A percentile compares a stretch with the other conserved stretches of the same genome.
Conservation (phyloP, 2,329 filamentous ascomycete genomes). For the Neofusicoccum umdonicola region DNA sequence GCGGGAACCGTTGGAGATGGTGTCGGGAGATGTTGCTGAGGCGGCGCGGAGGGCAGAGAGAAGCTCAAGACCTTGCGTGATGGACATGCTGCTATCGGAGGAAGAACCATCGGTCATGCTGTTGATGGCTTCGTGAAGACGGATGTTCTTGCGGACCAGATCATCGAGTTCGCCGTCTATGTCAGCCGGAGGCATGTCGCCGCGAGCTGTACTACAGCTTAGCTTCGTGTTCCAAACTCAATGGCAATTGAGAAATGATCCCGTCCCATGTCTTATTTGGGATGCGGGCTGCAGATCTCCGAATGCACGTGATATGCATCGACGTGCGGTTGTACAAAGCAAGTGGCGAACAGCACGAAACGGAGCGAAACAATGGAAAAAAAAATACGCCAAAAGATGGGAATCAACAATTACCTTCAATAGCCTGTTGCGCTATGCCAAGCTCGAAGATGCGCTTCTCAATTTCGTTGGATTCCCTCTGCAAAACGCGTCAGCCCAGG, state of each 20-base stretch:
- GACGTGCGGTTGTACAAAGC: neutral
- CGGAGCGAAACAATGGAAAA: neutral
- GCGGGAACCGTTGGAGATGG: slow-evolving; percentile 43
- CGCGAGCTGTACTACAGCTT: slow-evolving; percentile 28
- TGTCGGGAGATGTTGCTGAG: slow-evolving; percentile 14
- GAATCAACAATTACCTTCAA: slow-evolving; percentile 4
- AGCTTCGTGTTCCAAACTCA: neutral
- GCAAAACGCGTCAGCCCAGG: neutral
- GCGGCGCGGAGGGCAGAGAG: slow-evolving; percentile 45
- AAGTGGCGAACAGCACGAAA: neutral
- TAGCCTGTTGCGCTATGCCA: slow-evolving; percentile 10
- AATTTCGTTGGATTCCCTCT: slow-evolving; percentile 17
- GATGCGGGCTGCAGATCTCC: too few species aligned
- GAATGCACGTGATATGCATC: neutral
- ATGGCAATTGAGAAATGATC: neutral
- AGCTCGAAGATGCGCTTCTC: slow-evolving; percentile 18
- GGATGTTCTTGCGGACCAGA: slow-evolving; percentile 48
- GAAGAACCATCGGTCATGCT: slow-evolving; percentile 44
- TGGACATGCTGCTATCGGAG: slow-evolving; percentile 40
- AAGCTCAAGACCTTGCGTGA: slow-evolving; percentile 44
- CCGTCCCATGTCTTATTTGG: too few species aligned
- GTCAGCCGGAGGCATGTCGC: slow-evolving; percentile 35
- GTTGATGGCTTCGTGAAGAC: slow-evolving; percentile 45
- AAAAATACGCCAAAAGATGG: neutral
- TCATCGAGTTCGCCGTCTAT: slow-evolving; percentile 48